phyloP scores from a whole-genome alignment of 2,329 filamentous ascomycete genomes.

The Kalmusia sp. region DNA sequence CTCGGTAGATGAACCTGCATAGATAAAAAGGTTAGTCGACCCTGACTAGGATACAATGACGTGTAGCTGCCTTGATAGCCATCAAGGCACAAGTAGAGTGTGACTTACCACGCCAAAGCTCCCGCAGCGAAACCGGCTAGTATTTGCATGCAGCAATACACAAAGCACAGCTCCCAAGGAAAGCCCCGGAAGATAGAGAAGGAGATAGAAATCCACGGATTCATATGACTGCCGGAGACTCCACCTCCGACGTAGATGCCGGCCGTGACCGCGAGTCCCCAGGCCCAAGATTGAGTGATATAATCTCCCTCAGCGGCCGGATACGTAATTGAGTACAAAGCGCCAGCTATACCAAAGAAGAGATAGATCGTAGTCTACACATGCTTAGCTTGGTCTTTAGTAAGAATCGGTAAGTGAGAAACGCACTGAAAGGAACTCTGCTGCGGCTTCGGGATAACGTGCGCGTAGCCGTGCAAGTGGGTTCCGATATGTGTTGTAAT shows the following conservation, averaged over 20 bases:
- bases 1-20: constrained; percentile 37
- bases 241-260: constrained; percentile 56
- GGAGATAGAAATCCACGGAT: constrained; percentile 54
- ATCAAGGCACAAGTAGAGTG: constrained; percentile 45
- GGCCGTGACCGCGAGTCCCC: constrained; percentile 63
- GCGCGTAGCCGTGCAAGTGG: constrained; percentile 60
- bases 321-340: constrained; percentile 57
- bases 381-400: constrained; percentile 31
- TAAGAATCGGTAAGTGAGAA: constrained; percentile 12
- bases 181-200: constrained; percentile 65
- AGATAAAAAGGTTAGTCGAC: constrained; percentile 8
- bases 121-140: constrained; percentile 59
- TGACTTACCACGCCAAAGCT: constrained; percentile 49
- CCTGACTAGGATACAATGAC: not conserved
- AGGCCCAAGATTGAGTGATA: constrained; percentile 47
- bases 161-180: constrained; percentile 58
- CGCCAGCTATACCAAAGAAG: constrained; percentile 58
- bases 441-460: constrained; percentile 60
- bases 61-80: no score
- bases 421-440: constrained; percentile 59
- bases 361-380: constrained; percentile 34
- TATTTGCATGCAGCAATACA: constrained; percentile 61
- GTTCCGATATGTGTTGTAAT: constrained; percentile 59
- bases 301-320: constrained; percentile 48
- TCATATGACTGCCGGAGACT: constrained; percentile 58